Conservation (phyloP, 352 stramenopile genomes). For the Phytophthora sp. region DNA sequence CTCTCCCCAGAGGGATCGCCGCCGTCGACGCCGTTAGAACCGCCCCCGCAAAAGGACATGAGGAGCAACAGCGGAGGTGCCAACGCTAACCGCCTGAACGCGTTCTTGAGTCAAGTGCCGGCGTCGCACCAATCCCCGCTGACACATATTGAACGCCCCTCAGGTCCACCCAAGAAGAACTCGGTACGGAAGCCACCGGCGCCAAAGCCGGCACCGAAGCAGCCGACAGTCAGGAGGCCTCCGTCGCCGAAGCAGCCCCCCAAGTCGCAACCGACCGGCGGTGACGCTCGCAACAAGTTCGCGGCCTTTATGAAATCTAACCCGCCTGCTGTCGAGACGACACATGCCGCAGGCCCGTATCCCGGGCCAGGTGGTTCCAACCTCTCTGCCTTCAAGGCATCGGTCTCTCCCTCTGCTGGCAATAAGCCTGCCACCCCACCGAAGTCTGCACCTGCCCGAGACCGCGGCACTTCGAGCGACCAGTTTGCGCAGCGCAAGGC, state of each 20-base stretch:
- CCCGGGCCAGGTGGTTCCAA: conserved; percentile 23
- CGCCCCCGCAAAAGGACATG: conserved; percentile 37
- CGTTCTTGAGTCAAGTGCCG: conserved; percentile 80
- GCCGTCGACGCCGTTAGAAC: conserved; percentile 24
- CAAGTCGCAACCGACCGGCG: conserved; percentile 14
- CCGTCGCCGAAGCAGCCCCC: conserved; percentile 34
- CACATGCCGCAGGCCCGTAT: conserved; percentile 16
- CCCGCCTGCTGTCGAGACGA: conserved; percentile 47
- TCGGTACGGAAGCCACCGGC: conserved; percentile 43
- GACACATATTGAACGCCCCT: conserved; percentile 60
- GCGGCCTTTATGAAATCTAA: conserved; percentile 84
- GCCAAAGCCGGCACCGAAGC: conserved; percentile 23
- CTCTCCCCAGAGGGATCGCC: conserved; percentile 37
- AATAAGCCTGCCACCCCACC: conserved; percentile 29
- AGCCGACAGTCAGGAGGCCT: conserved; percentile 23
- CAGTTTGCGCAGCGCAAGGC: conserved; percentile 72
- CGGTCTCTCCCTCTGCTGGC: conserved; percentile 28
- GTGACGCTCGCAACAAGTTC: conserved; percentile 76
- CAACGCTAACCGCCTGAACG: conserved; percentile 71
- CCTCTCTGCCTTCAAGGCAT: conserved; percentile 36
- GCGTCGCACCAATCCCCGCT: conserved; percentile 58
- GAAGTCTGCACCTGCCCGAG: conserved; percentile 34
- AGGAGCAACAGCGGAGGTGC: conserved; percentile 53
- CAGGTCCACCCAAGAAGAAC: conserved; percentile 61
- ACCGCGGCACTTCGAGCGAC: conserved; percentile 39